A percentile compares a stretch with the other conserved stretches of the same genome.
These are phyloP conservation scores for Entomortierella lignicola DNA, from an alignment of 192 early-diverging fungal species.

Conservation along the genomic window DNA sequence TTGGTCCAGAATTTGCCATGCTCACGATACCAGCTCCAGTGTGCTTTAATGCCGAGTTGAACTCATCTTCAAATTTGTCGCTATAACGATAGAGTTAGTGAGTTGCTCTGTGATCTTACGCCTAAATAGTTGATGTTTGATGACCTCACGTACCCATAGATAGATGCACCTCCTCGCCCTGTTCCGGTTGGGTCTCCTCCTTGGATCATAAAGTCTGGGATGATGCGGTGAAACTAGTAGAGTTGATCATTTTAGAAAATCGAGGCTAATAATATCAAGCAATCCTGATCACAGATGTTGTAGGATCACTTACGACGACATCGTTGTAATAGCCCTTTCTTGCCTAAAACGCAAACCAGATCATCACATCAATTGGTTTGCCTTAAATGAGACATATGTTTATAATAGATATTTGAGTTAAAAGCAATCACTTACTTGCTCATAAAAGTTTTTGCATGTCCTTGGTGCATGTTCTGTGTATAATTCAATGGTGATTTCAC, in stretches of 20 bases:
- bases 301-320: conserved; percentile 66
- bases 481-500: conserved; percentile 78
- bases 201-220: conserved; percentile 97
- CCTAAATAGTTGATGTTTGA: background rate
- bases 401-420: too few species aligned
- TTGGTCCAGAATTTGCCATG: conserved; percentile 87
- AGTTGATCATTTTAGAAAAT: background rate
- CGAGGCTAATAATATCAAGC: too few species aligned
- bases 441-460: conserved; percentile 88
- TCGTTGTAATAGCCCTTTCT: conserved; percentile 87
- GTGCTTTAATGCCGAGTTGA: conserved; percentile 80
- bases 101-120: background rate
- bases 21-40: conserved; percentile 90
- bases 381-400: too few species aligned
- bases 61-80: conserved; percentile 88
- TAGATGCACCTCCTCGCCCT: conserved; percentile 86
- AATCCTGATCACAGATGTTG: too few species aligned
- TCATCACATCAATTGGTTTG: background rate
- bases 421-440: conserved; percentile 74
- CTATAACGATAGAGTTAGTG: conserved; percentile 40
- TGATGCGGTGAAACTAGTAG: conserved; percentile 80
- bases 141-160: conserved; percentile 79
- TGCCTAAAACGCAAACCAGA: conserved; percentile 58
- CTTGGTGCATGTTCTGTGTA: conserved; percentile 89
- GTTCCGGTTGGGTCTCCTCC: conserved; percentile 97